Evolutionary conservation across 306 rosid genomes (phyloP).

Genomic region (Cucurbita ficifolia): DNA sequence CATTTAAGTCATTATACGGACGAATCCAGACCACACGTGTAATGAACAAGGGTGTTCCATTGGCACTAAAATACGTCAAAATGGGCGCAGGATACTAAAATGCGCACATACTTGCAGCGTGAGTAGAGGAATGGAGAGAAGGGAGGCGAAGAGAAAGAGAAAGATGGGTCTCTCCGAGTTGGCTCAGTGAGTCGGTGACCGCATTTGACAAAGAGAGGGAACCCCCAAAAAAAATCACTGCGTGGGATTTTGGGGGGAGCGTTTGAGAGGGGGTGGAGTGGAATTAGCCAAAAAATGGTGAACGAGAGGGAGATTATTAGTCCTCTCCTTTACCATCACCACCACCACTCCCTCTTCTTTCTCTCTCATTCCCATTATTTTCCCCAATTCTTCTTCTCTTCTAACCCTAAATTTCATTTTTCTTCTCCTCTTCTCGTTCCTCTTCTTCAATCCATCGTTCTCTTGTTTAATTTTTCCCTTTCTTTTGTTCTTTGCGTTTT

Average conservation of each 20-base stretch:
- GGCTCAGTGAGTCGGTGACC: conserved; percentile 23
- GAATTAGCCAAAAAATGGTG: conserved; percentile 64
- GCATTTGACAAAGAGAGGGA: conserved; percentile 4
- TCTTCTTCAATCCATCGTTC: conserved; percentile 2
- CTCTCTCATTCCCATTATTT: conserved; percentile 21
- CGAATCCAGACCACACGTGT: conserved; percentile 12
- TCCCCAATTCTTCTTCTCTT: conserved; percentile 10
- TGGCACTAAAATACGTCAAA: not conserved
- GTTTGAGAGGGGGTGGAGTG: conserved; percentile 19
- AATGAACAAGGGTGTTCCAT: not conserved
- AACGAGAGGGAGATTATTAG: conserved; percentile 38
- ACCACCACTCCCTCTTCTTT: conserved; percentile 9
- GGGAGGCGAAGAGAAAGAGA: conserved; percentile 7
- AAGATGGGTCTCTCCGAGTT: conserved; percentile 17
- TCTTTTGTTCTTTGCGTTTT: not conserved
- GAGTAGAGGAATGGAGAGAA: conserved; percentile 5
- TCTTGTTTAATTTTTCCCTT: conserved; percentile 7
- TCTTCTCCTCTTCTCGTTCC: not conserved
- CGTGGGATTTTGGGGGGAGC: conserved; percentile 13
- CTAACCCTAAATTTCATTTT: conserved; percentile 17
- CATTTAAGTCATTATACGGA: not conserved
- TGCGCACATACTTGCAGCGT: conserved; percentile 49
- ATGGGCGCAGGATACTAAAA: conserved; percentile 10
- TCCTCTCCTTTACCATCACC: conserved; percentile 26
- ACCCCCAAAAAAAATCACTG: conserved; percentile 17